Conservation (phyloP, 2,329 filamentous ascomycete species). For the Metarhizium rileyi region DNA sequence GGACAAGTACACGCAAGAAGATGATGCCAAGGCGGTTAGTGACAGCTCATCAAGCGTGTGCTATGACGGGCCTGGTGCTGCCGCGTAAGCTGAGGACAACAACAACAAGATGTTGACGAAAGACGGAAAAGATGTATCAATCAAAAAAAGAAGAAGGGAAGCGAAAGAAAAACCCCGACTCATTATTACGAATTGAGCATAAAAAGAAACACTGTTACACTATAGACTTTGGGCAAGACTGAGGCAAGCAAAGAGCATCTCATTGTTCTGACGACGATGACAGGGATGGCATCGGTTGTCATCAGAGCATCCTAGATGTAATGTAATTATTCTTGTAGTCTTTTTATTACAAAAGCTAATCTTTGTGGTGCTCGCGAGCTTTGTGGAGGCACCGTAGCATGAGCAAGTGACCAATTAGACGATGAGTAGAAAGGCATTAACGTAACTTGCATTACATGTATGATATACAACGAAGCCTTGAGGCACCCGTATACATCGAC, state of each 20-base stretch:
- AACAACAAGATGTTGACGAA: background rate
- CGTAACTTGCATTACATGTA: no score
- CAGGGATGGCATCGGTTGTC: slow-evolving; percentile 10
- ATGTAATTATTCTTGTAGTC: no score
- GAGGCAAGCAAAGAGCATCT: background rate
- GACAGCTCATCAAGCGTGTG: slow-evolving; percentile 30
- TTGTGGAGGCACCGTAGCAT: no score
- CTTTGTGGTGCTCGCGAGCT: no score
- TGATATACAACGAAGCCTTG: no score
- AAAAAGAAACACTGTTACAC: background rate
- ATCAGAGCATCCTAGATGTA: no score
- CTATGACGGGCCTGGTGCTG: slow-evolving; percentile 31
- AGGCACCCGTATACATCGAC: no score
- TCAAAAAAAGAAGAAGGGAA: background rate
- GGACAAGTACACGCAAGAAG: slow-evolving; percentile 57
- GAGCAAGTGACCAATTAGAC: no score
- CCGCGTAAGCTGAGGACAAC: slow-evolving; percentile 25
- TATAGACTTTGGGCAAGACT: slow-evolving; percentile 1
- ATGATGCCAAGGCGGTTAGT: slow-evolving; percentile 28
- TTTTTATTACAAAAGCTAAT: no score
- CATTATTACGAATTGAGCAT: background rate
- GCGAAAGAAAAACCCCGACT: background rate
- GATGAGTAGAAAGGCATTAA: no score
- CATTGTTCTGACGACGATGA: slow-evolving; percentile 5
- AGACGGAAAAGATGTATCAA: background rate